Evolutionary conservation across 1,139 yeast genomes (phyloP).

Genomic region (Candida frijolesensis): DNA sequence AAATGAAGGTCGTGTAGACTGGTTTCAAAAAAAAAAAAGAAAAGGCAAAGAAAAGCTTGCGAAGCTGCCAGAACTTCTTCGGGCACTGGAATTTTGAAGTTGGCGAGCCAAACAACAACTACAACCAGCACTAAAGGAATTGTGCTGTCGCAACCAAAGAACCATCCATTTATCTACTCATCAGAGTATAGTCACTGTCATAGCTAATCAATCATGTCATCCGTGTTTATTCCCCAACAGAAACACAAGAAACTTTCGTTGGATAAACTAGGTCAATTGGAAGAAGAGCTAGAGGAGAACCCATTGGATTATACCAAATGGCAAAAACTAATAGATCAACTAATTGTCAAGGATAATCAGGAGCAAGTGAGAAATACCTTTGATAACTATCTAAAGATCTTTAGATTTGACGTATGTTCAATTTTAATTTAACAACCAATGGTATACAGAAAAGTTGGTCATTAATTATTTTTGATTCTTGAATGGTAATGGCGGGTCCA

Average conservation of each 20-base stretch:
- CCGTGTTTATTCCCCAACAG: constrained; percentile 27
- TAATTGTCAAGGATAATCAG: constrained; percentile 59
- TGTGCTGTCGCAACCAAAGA: neutral
- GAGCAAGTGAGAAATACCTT: constrained; percentile 63
- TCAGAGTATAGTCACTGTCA: neutral
- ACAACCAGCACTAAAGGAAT: too few species aligned
- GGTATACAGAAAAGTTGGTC: neutral
- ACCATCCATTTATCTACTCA: neutral
- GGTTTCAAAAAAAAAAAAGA: neutral
- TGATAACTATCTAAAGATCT: constrained; percentile 61
- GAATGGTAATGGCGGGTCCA: constrained; percentile 1
- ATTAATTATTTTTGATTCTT: neutral
- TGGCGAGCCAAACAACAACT: neutral
- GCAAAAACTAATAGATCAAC: constrained; percentile 57
- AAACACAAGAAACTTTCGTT: constrained; percentile 38
- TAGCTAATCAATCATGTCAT: neutral
- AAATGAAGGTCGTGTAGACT: neutral
- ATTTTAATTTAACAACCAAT: neutral
- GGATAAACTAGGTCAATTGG: constrained; percentile 59
- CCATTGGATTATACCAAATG: constrained; percentile 61
- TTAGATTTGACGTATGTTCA: constrained; percentile 54
- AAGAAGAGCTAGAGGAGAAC: constrained; percentile 59
- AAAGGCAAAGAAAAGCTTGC: neutral
- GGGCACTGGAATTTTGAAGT: neutral
- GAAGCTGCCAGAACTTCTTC: constrained; percentile 3